Base-by-base conservation (phyloP, 345 rosid species). In the Lumnitzera racemosa region DNA sequence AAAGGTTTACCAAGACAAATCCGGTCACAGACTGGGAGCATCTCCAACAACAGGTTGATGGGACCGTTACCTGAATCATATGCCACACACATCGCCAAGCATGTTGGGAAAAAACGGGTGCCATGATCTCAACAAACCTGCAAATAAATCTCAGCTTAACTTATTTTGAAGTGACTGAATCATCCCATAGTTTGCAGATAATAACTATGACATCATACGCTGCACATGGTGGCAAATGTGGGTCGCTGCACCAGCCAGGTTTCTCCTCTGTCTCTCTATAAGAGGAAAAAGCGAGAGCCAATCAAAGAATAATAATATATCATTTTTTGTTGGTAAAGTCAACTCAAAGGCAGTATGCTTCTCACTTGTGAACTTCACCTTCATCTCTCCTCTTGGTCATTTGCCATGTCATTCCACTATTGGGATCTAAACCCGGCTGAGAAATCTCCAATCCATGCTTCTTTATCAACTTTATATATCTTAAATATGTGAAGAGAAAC, bases 111-210 rank as follows among this genome's bases (percentile, higher is more conserved):
- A 94, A 94, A 54, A 94, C 96, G 7, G 97, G 81, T 62, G 99
- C 97, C 99, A 94, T 94, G 65, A 94, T 90, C 82, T 94, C 97
- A 0, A 94, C 99, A 56, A 94, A 94, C 62, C 99, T 94, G 86
- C 65, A 56, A 61, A 50, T 15, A 12, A 49, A 57, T 53, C 50
- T 29, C 24, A n/a, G 24, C 52, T 53, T 11, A 13, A 63, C 63
- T 51, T 53, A 53, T 36, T 20, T 20, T 14, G 31, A 47, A 49
- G 16, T 47, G 3, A 53, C 13, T 2, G 15, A 23, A 29, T 53
- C n/a, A 16, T 29, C 20, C 43, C 63, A 57, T 13, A 31, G 47
- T 24, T 23, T 10, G 10, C 36, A 12, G 27, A 51, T 10, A 62
- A 51, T 29, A 11, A 3, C 15, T 36, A 41, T 0, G 20, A 57